Percentiles rank a stretch among this genome's conserved stretches.
Evolutionary conservation across 306 rosid genomes (phyloP).

Genomic region (Prunus mume): DNA sequence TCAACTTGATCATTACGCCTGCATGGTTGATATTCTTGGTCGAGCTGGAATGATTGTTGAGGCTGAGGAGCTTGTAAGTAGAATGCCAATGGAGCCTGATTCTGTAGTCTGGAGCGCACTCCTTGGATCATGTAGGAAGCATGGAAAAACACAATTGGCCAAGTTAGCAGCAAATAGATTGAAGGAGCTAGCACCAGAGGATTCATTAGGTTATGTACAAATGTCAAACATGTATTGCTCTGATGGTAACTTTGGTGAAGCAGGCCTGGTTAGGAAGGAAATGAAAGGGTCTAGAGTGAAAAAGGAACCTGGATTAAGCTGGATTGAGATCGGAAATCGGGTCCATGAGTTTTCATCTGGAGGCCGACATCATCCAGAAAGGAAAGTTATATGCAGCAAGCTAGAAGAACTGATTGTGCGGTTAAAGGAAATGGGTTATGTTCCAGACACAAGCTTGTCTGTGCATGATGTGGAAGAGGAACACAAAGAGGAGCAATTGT

Average conservation of each 20-base stretch:
- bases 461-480: slow-evolving; percentile 70
- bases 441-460: slow-evolving; percentile 62
- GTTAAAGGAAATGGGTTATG: slow-evolving; percentile 78
- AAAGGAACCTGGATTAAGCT: slow-evolving; percentile 89
- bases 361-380: slow-evolving; percentile 55
- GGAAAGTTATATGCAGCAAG: slow-evolving; percentile 38
- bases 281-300: slow-evolving; percentile 68
- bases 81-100: slow-evolving; percentile 85
- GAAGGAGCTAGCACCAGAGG: slow-evolving; percentile 58
- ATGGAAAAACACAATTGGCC: slow-evolving; percentile 64
- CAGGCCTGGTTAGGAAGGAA: slow-evolving; percentile 59
- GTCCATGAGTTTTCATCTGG: slow-evolving; percentile 87
- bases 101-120: slow-evolving; percentile 89
- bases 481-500: slow-evolving; percentile 77
- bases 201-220: slow-evolving; percentile 70
- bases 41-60: slow-evolving; percentile 67
- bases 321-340: slow-evolving; percentile 69
- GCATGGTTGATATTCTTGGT: slow-evolving; percentile 90
- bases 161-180: slow-evolving; percentile 67
- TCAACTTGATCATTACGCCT: slow-evolving; percentile 75
- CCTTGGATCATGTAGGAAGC: slow-evolving; percentile 86
- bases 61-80: slow-evolving; percentile 58
- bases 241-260: slow-evolving; percentile 60
- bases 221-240: slow-evolving; percentile 77
- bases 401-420: slow-evolving; percentile 59